Evolutionary conservation across 2,329 filamentous ascomycete genomes (phyloP), one percentile per base, ranked within the genome.

Genomic region (Nakataea oryzae): DNA sequence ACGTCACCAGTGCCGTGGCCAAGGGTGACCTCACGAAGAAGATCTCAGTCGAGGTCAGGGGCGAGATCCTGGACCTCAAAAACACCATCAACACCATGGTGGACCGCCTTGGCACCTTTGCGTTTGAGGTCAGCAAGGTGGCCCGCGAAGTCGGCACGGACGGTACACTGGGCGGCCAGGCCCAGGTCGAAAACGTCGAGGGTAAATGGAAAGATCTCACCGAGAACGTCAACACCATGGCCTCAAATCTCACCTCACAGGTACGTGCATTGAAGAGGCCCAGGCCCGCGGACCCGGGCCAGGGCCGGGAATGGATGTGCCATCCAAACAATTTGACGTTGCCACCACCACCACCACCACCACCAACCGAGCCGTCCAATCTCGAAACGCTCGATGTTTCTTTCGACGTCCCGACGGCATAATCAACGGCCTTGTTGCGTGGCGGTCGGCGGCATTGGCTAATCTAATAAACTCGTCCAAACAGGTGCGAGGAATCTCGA

Each of bases 51-150:
- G 91, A 96, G 69, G 95, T 92, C 61, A 87, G 92, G 74, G 93
- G 93, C 70, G 95, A 99, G 77, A 97, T 99, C 69, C 78, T 96
- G 61, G 91, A 96, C 72, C 80, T 99, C 65, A 99, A 99, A 78
- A 91, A 93, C 70, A 99, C 93, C 9, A 97, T 97, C 79, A 97
- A 97, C 75, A 96, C 90, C 71, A 97, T 97, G 93, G 95, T 97
- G 73, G 93, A 97, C 74, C 92, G 96, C 70, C 82, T 97, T 57
- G 91, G 96, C 68, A 93, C 93, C 57, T 97, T 97, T 73, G 93
- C 93, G 63, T 95, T 95, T 68, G 93, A 97, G 74, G 93, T 97
- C 72, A 97, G 93, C 73, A 93, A 95, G 73, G 87, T 97, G 66
- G 93, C 93, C 59, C 88, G 91, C 73, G 93, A 97, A 76, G 93